Conservation (phyloP, 495 filamentous ascomycete species). For the Neurospora africana region DNA sequence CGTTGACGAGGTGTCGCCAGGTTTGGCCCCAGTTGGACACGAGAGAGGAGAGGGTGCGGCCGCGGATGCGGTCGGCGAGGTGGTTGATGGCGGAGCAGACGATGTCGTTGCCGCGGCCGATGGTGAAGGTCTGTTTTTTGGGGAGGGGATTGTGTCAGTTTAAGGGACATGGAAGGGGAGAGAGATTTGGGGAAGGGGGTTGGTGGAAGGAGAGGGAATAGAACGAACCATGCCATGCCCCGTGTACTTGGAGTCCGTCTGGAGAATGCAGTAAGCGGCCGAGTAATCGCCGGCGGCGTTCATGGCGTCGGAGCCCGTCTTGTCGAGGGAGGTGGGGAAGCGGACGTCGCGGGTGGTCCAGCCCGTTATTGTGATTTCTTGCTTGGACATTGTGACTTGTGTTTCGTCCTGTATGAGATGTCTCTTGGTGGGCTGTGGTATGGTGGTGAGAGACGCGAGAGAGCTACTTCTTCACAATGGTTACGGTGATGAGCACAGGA, state of each 20-base stretch:
- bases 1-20: slow-evolving; percentile 83
- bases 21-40: slow-evolving; percentile 77
- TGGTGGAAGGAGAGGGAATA: background rate
- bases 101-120: slow-evolving; percentile 90
- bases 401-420: background rate
- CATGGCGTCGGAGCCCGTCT: slow-evolving; percentile 95
- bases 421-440: background rate
- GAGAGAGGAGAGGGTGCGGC: slow-evolving; percentile 62
- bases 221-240: slow-evolving; percentile 78
- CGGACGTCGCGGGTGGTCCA: slow-evolving; percentile 76
- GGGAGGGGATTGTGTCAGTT: background rate
- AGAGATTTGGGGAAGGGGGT: background rate
- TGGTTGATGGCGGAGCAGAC: slow-evolving; percentile 77
- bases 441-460: background rate
- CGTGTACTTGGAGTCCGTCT: slow-evolving; percentile 59
- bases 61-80: slow-evolving; percentile 60
- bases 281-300: slow-evolving; percentile 92
- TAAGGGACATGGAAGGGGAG: background rate
- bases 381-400: slow-evolving; percentile 21
- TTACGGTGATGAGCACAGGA: background rate
- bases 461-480: background rate
- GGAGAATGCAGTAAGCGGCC: slow-evolving; percentile 81
- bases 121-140: slow-evolving; percentile 73
- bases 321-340: slow-evolving; percentile 90
- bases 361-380: slow-evolving; percentile 68